Base-by-base conservation (phyloP, 2,329 filamentous ascomycete genomes). In the Stemphylium lycopersici region DNA sequence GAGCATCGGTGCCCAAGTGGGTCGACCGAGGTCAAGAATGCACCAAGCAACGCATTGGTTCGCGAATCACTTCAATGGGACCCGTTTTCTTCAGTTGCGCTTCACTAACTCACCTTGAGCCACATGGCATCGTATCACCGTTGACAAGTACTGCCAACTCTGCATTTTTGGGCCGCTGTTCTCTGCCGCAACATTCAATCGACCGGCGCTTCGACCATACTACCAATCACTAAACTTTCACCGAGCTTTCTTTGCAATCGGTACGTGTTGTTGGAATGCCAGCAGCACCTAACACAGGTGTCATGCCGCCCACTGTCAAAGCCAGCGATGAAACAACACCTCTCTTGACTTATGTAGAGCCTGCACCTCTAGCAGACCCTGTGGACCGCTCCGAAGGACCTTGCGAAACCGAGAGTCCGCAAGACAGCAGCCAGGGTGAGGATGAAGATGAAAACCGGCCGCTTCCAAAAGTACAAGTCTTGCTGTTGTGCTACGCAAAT, bases 401-500 rank as follows among this genome's bases (percentile, higher is more conserved):
- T n/a, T 20, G 41, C 7, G 33, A 34, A 29, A 34, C 32, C 6
- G 32, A 48, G 24, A 36, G 8, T 10, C 10, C 15, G 53, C 52
- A 15, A 34, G 52, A 18, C 41, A 50, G 2, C 42, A 48, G 47
- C 11, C 26, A 34, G 18, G 32, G 50, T 33, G 52, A 53, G 2
- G 49, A 62, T 8, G 57, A 66, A 8, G 60, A 72, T 3, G 63
- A 69, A 24, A 58, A 71, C 31, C 55, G 51, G 18, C 69, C 69
- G 13, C 43, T 75, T n/a, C 70, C 70, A 1, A 55, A 56, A 24
- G 12, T 33, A 0, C 90, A 93, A 71, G 86, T 95, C 47, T 72
- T 88, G 29, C 74, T 90, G 10, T 84, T 95, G 11, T 93, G 90
- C 78, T 90, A 87, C 69, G 86, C 87, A 1, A 85, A 90, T 5